Conservation (phyloP, 352 stramenopile species). For the Pythium aquatile region DNA sequence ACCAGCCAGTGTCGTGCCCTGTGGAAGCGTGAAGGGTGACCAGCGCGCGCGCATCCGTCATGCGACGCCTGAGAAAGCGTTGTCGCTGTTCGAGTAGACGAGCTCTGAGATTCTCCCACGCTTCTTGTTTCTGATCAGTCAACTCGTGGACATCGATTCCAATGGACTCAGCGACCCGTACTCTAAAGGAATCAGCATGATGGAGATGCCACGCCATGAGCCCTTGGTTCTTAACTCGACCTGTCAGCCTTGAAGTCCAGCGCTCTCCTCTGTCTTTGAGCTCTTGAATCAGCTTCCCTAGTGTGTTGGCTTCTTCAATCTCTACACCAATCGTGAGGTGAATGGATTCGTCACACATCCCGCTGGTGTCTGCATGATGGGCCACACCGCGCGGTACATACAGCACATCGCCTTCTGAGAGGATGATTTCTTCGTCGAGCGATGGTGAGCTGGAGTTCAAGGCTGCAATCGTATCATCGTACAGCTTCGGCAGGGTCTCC, state of each 20-base stretch:
- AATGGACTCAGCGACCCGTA: neutral
- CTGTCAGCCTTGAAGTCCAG: neutral
- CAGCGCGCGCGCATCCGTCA: neutral
- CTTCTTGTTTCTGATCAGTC: neutral
- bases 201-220: conserved; percentile 36
- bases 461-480: conserved; percentile 19
- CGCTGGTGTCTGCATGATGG: conserved; percentile 33
- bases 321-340: conserved; percentile 40
- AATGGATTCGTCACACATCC: conserved; percentile 28
- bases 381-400: conserved; percentile 36
- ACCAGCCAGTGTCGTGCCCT: neutral
- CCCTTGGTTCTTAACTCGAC: conserved; percentile 6
- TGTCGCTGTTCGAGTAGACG: conserved; percentile 5
- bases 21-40: neutral
- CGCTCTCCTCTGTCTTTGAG: neutral
- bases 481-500: conserved; percentile 24
- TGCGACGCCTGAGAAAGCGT: neutral
- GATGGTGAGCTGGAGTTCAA: neutral
- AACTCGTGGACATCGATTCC: neutral
- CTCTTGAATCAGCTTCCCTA: conserved; percentile 5
- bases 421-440: conserved; percentile 4
- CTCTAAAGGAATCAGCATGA: neutral
- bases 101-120: neutral
- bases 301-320: conserved; percentile 29
- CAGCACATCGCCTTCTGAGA: conserved; percentile 30